A percentile compares a stretch with the other conserved stretches of the same genome.
These are phyloP conservation scores for Leccinum barrowsii DNA, from an alignment of 768 basidiomycete genomes.

Conservation along the genomic window DNA sequence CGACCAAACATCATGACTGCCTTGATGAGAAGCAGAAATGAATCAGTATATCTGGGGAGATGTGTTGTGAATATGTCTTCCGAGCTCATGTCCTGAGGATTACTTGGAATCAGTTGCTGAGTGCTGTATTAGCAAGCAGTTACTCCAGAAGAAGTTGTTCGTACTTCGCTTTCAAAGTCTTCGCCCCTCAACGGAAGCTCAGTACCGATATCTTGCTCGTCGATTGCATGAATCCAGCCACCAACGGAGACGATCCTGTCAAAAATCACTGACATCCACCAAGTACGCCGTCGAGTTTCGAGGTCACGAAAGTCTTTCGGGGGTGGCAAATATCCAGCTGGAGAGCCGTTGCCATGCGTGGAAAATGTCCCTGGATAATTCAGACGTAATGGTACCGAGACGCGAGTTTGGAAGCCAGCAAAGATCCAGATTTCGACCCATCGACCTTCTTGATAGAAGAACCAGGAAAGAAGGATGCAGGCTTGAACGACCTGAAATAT, in stretches of 20 bases:
- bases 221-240: constrained; percentile 83
- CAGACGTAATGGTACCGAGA: constrained; percentile 74
- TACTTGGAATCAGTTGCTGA: constrained; percentile 60
- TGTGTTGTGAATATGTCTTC: constrained; percentile 67
- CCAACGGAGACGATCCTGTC: constrained; percentile 79
- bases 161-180: constrained; percentile 75
- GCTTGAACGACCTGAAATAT: constrained; percentile 88
- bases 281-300: constrained; percentile 75
- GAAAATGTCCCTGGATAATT: constrained; percentile 86
- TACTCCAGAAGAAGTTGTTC: constrained; percentile 17
- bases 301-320: constrained; percentile 73
- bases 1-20: constrained; percentile 80
- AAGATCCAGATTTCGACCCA: constrained; percentile 94
- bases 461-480: constrained; percentile 83
- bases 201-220: constrained; percentile 81
- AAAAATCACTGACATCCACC: constrained; percentile 91
- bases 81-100: constrained; percentile 69
- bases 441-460: constrained; percentile 85
- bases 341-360: constrained; percentile 60
- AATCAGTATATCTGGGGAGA: constrained; percentile 75
- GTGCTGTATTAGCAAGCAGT: constrained; percentile 10
- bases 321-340: constrained; percentile 76
- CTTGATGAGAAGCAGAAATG: constrained; percentile 79
- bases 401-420: constrained; percentile 79
- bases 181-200: constrained; percentile 72